Evolutionary conservation across 148 eudicot genomes (phyloP), one percentile per base, ranked within the genome.

Genomic region (Bassia scoparia): DNA sequence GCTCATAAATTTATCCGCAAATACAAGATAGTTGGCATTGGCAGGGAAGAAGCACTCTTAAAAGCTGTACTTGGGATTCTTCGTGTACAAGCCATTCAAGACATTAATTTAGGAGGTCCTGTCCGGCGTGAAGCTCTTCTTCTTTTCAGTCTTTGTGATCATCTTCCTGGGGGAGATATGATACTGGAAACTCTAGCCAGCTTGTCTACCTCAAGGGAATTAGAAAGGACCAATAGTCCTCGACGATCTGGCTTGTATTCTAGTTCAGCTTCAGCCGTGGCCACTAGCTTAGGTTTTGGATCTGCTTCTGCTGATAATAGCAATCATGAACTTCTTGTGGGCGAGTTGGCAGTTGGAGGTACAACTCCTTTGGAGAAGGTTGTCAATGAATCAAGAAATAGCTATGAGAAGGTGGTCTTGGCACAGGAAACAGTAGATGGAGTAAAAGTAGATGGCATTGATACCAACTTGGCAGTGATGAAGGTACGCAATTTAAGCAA

Each of bases 401-500:
- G 84, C 83, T 86, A 94, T 72, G 87, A 85, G 75, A 91, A 86
- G 70, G 91, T 87, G 73, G 90, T 81, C 56, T 66, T 79, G 75
- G 98, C 98, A 26, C 88, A 91, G 83, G 90, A 89, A 76, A 81
- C 98, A 16, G 87, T 94, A 44, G 90, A 91, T 80, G 98, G 96
- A 55, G 98, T 89, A 41, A 94, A 91, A 88, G 96, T 91, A 17
- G 96, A 94, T 71, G 98, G 96, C 21, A 80, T 94, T 69, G 98
- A 94, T 75, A 94, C 97, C 71, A 94, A 94, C 68, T 77, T 94
- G 84, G 97, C 90, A 55, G 89, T 94, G 61, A 88, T 91, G 91
- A 86, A 88, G 98, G 98, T 94, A 81, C 21, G 48, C 26, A 5
- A 21, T 71, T 49, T 7, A 52, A 72, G 24, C 26, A 61, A 15